Evolutionary conservation across 2,329 filamentous ascomycete genomes (phyloP), one percentile per base, ranked within the genome.

Genomic region (Neonectria punicea): DNA sequence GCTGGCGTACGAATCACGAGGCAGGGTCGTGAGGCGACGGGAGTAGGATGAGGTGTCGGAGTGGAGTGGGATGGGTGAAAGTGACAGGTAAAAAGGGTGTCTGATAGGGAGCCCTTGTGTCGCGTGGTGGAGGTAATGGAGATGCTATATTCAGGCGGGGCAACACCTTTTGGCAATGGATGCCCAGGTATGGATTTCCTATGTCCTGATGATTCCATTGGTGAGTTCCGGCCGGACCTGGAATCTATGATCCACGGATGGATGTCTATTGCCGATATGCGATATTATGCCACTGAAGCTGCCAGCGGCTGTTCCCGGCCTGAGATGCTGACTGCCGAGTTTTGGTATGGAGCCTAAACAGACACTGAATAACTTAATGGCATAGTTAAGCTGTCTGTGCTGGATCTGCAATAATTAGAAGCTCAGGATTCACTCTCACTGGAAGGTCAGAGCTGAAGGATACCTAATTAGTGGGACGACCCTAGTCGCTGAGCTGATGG

Each of bases 91-190:
- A 41, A 25, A 22, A 32, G 14, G 25, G 32, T 9, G 30, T 50
- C 16, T 50, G 47, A 50, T 50, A 50, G 47, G 47, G 47, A 50
- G 47, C 9, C 49, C 16, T 43, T 16, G 28, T 14, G 49, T 34
- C 49, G 49, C 30, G 49, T 34, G 49, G 49, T 51, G 60, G 36
- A 61, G 20, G 39, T 41, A 22, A 41, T 55, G 58, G 58, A 55
- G 58, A 61, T 61, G 58, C 11, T 54, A 61, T 61, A 61, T 54
- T 36, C 58, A 61, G 58, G 58, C 58, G 58, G 58, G 51, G 51
- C 41, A 53, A 41, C 36, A 18, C 36, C 34, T 53, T 53, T 28
- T 41, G 14, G 28, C n/a, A 4, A 20, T 51, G 30, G 18, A 41
- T 49, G 44, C 20, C 51, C 20, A 41, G 34, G 13, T 13, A 2